Percentiles rank a stretch among this genome's conserved stretches.
Conservation (phyloP, 73 alveolate species). For the Uronychia binucleata region DNA sequence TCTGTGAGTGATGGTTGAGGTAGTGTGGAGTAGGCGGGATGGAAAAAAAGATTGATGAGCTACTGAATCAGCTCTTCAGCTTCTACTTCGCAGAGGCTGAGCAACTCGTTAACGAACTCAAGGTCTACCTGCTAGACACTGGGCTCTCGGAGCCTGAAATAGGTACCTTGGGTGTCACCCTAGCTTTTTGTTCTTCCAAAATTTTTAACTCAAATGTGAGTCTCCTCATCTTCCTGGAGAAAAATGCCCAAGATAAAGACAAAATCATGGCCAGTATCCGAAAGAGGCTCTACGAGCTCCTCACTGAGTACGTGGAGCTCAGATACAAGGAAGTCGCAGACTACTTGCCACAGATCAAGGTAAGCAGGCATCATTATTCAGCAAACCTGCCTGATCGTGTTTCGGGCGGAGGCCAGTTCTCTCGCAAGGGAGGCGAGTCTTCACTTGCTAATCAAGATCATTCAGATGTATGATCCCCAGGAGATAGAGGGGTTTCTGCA, state of each 20-base stretch:
- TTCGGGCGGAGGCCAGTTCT: constrained; percentile 43
- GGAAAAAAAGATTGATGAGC: constrained; percentile 60
- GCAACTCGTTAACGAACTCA: constrained; percentile 55
- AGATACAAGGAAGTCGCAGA: constrained; percentile 42
- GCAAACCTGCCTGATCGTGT: constrained; percentile 46
- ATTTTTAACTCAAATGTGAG: constrained; percentile 45
- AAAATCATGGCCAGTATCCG: constrained; percentile 40
- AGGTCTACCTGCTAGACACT: constrained; percentile 41
- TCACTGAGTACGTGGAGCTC: constrained; percentile 39
- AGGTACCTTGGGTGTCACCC: constrained; percentile 12
- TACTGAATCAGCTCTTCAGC: constrained; percentile 33
- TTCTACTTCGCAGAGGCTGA: constrained; percentile 56
- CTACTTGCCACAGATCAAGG: constrained; percentile 38
- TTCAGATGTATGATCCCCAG: constrained; percentile 15
- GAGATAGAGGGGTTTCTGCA: constrained; percentile 35
- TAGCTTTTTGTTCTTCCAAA: constrained; percentile 47
- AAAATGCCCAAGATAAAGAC: constrained; percentile 40
- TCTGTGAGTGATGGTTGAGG: no score
- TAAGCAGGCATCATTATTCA: background rate
- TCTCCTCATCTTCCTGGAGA: constrained; percentile 42
- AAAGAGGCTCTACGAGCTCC: constrained; percentile 55
- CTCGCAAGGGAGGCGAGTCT: constrained; percentile 56
- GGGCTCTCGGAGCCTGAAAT: constrained; percentile 42
- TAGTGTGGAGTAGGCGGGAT: no score
- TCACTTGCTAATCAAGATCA: constrained; percentile 38